Percentiles rank a stretch among this genome's conserved stretches.
These are phyloP conservation scores for Xylaria grammica DNA, from an alignment of 495 filamentous ascomycete genomes.

Conservation along the genomic window DNA sequence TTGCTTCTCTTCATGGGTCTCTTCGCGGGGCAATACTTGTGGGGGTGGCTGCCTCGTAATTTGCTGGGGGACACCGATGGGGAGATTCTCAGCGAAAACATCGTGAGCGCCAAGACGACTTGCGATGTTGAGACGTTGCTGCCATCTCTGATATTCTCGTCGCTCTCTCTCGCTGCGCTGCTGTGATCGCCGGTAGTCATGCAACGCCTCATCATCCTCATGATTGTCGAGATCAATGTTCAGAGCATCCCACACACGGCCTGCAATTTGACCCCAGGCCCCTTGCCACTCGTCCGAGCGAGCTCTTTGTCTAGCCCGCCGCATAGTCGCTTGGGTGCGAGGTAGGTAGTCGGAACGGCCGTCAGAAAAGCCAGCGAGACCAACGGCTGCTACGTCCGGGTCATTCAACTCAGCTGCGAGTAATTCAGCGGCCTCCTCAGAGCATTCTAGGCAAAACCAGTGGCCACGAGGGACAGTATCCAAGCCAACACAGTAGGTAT, in stretches of 20 bases:
- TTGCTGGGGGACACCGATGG: conserved; percentile 36
- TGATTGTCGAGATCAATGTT: conserved; percentile 88
- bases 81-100: conserved; percentile 67
- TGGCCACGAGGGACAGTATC: conserved; percentile 70
- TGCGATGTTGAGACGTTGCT: conserved; percentile 80
- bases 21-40: conserved; percentile 55
- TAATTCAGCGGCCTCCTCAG: conserved; percentile 41
- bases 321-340: conserved; percentile 56
- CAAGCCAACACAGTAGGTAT: conserved; percentile 86
- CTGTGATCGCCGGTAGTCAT: conserved; percentile 56
- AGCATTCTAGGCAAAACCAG: conserved; percentile 87
- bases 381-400: conserved; percentile 36
- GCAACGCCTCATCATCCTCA: conserved; percentile 72
- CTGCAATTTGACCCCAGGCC: conserved; percentile 58
- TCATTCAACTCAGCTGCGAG: conserved; percentile 54
- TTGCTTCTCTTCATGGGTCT: conserved; percentile 76
- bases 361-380: conserved; percentile 24
- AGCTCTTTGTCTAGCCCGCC: conserved; percentile 51
- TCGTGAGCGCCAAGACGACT: conserved; percentile 71
- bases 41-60: conserved; percentile 32
- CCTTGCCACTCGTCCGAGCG: conserved; percentile 60
- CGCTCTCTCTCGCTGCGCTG: conserved; percentile 66
- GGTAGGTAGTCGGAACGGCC: conserved; percentile 42
- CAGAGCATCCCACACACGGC: conserved; percentile 57
- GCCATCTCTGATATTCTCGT: conserved; percentile 74